phyloP scores from a whole-genome alignment of 73 alveolate genomes.

The Paramecium primaurelia region DNA sequence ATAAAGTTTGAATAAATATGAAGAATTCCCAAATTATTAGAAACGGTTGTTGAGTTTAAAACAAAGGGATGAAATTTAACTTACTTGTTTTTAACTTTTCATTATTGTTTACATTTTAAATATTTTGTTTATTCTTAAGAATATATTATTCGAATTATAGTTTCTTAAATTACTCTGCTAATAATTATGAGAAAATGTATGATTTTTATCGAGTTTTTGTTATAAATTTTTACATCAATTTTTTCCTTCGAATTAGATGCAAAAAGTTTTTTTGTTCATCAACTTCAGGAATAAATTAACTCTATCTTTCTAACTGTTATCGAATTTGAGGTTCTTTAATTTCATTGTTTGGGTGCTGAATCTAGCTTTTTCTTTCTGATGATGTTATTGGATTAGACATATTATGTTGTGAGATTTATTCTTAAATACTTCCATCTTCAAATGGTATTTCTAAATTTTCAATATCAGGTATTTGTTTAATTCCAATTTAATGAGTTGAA shows the following conservation, averaged over 20 bases:
- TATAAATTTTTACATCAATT: neutral
- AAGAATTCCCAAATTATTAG: conserved; percentile 1
- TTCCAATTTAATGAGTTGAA: neutral
- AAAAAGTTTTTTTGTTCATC: neutral
- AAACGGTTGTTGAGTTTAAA: neutral
- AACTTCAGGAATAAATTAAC: neutral
- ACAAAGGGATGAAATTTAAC: neutral
- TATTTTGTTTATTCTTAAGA: neutral
- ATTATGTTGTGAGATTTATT: neutral
- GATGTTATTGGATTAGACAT: conserved; percentile 14
- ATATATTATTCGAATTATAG: neutral
- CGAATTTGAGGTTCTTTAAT: neutral
- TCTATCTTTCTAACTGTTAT: neutral
- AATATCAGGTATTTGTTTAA: neutral
- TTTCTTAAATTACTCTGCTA: neutral
- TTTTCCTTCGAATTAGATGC: neutral
- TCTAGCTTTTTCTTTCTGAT: neutral
- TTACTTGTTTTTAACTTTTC: neutral
- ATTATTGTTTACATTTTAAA: neutral
- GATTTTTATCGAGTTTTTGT: neutral
- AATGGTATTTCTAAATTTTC: neutral
- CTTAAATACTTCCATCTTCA: neutral
- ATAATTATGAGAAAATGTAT: neutral
- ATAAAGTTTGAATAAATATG: neutral
- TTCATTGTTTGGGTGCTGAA: neutral